phyloP scores from a whole-genome alignment of 257 asterid species.

The Fraxinus pennsylvanica region DNA sequence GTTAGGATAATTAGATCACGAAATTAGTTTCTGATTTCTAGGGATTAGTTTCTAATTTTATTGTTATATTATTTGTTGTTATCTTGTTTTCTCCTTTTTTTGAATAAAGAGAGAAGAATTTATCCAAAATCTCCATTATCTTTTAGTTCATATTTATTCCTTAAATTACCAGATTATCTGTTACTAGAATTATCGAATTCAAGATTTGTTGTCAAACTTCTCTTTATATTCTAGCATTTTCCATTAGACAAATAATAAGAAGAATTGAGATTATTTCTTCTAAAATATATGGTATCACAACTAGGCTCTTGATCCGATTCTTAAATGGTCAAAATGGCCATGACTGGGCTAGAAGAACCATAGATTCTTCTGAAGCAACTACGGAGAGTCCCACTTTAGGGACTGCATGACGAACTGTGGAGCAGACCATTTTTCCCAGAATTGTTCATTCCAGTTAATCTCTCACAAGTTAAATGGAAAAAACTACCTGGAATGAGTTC shows the following conservation, averaged over 20 bases:
- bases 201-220: background rate
- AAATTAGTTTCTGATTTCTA: background rate
- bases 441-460: background rate
- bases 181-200: background rate
- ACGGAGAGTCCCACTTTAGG: too few relatives aligned
- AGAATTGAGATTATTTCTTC: background rate
- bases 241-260: background rate
- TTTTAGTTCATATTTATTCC: background rate
- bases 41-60: background rate
- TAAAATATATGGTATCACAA: background rate
- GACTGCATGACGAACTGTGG: too few relatives aligned
- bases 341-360: too few relatives aligned
- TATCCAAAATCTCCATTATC: too few relatives aligned
- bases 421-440: background rate
- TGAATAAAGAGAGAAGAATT: too few relatives aligned
- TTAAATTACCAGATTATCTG: background rate
- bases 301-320: too few relatives aligned
- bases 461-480: background rate
- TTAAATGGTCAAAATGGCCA: too few relatives aligned
- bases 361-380: too few relatives aligned
- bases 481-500: background rate
- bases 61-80: too few relatives aligned
- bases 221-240: background rate
- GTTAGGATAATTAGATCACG: background rate
- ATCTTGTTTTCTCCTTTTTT: too few relatives aligned